Percentiles rank a stretch among this genome's conserved stretches.
Conservation (phyloP, 495 filamentous ascomycete genomes). For the Cladorrhinum samala region DNA sequence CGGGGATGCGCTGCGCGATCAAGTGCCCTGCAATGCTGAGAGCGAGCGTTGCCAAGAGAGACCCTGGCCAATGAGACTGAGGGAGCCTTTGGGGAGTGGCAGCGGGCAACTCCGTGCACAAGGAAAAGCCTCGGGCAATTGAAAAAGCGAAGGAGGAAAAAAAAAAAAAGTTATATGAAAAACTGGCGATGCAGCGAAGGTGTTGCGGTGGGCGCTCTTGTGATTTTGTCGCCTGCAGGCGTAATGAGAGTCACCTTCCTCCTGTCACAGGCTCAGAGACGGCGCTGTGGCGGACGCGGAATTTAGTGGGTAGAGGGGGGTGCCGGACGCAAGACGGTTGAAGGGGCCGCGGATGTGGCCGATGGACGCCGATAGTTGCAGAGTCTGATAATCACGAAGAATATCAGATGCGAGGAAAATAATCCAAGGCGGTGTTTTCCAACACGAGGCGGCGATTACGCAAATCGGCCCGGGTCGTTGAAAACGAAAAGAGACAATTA, state of each 20-base stretch:
- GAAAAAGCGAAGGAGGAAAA: background rate
- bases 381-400: background rate
- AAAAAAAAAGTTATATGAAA: background rate
- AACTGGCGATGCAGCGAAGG: background rate
- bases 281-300: conserved; percentile 16
- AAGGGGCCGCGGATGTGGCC: conserved; percentile 8
- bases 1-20: conserved; percentile 21
- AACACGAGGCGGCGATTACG: background rate
- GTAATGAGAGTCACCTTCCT: background rate
- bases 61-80: conserved; percentile 11
- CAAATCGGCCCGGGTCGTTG: background rate
- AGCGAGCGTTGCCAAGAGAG: conserved; percentile 1
- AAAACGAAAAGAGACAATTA: conserved; percentile 3
- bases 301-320: conserved; percentile 5
- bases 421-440: too few relatives aligned
- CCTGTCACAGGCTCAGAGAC: background rate
- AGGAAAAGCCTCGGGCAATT: conserved; percentile 18
- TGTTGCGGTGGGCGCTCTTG: background rate
- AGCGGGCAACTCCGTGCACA: conserved; percentile 25
- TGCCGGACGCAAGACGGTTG: conserved; percentile 3
- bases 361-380: conserved; percentile 1
- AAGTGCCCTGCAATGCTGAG: conserved; percentile 21
- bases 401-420: background rate
- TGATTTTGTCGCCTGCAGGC: background rate
- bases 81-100: conserved; percentile 5